Evolutionary conservation across 805 yeast species (phyloP).

Genomic region (Maudiozyma barnettii): DNA sequence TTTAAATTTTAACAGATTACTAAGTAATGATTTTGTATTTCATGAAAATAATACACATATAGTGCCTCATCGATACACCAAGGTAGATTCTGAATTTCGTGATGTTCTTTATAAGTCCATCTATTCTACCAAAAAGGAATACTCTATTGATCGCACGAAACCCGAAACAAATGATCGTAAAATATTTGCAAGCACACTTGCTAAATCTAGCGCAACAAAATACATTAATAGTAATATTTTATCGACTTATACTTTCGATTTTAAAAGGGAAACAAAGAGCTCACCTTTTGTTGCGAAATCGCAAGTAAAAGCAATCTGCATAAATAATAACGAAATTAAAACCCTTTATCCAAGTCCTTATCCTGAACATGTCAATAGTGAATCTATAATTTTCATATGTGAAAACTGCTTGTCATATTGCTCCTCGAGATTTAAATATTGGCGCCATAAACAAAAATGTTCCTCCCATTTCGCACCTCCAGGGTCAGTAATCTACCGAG

Average conservation of each 20-base stretch:
- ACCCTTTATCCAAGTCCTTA: slow-evolving; percentile 93
- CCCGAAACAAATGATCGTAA: slow-evolving; percentile 47
- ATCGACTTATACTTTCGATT: slow-evolving; percentile 17
- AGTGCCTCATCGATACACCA: slow-evolving; percentile 1
- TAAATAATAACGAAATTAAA: slow-evolving; percentile 64
- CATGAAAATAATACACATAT: neutral
- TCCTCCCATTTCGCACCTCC: slow-evolving; percentile 54
- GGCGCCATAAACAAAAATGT: slow-evolving; percentile 73
- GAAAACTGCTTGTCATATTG: slow-evolving; percentile 77
- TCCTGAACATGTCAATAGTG: slow-evolving; percentile 71
- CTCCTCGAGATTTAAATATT: slow-evolving; percentile 53
- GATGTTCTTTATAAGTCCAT: slow-evolving; percentile 20
- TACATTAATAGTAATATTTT: slow-evolving; percentile 30
- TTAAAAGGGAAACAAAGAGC: slow-evolving; percentile 1
- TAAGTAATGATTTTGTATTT: slow-evolving; percentile 1
- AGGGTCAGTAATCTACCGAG: slow-evolving; percentile 83
- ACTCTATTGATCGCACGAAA: slow-evolving; percentile 49
- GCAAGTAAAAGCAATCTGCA: slow-evolving; percentile 50
- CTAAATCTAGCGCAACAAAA: slow-evolving; percentile 34
- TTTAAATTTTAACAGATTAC: slow-evolving; percentile 15
- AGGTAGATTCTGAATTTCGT: slow-evolving; percentile 14
- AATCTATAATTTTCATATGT: slow-evolving; percentile 61
- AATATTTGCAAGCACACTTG: slow-evolving; percentile 36
- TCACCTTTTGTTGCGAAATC: slow-evolving; percentile 25
- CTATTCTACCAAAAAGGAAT: slow-evolving; percentile 49